Conservation (phyloP, 164 flowering plant genomes). For the Cinnamomum chago region DNA sequence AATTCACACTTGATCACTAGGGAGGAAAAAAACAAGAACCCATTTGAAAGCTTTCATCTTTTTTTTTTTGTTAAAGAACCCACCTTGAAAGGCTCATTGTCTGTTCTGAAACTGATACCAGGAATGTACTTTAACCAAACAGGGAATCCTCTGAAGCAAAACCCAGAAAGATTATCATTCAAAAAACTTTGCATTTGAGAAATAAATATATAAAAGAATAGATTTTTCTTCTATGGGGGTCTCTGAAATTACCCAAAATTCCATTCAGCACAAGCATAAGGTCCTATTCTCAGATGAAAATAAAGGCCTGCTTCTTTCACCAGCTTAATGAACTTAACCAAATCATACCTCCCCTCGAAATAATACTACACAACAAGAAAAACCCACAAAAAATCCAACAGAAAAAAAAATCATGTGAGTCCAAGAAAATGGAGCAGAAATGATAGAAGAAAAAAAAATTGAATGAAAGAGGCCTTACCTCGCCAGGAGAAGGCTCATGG, state of each 20-base stretch:
- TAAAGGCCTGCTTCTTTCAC: constrained; percentile 75
- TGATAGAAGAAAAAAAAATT: neutral
- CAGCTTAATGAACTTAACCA: constrained; percentile 65
- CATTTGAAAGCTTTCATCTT: too few relatives aligned
- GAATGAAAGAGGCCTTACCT: constrained; percentile 30
- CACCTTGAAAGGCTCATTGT: constrained; percentile 97
- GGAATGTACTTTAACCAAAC: constrained; percentile 96
- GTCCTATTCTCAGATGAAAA: constrained; percentile 81
- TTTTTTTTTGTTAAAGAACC: neutral
- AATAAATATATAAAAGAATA: neutral
- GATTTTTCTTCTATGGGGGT: neutral
- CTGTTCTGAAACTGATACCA: constrained; percentile 85
- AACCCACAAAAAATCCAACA: neutral
- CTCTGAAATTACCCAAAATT: constrained; percentile 60
- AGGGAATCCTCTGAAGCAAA: constrained; percentile 82
- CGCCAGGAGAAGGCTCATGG: constrained; percentile 74
- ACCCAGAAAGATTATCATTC: constrained; percentile 3
- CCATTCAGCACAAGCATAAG: constrained; percentile 87
- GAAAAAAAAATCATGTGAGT: neutral
- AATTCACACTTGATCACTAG: neutral
- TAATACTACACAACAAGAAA: constrained; percentile 44
- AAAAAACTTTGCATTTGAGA: neutral
- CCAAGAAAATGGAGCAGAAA: neutral
- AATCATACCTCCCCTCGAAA: constrained; percentile 74
- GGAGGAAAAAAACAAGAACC: neutral